A percentile compares a stretch with the other conserved stretches of the same genome.
These are phyloP conservation scores for Cercospora brassicicola DNA, from an alignment of 2,329 filamentous ascomycete genomes.

Conservation along the genomic window DNA sequence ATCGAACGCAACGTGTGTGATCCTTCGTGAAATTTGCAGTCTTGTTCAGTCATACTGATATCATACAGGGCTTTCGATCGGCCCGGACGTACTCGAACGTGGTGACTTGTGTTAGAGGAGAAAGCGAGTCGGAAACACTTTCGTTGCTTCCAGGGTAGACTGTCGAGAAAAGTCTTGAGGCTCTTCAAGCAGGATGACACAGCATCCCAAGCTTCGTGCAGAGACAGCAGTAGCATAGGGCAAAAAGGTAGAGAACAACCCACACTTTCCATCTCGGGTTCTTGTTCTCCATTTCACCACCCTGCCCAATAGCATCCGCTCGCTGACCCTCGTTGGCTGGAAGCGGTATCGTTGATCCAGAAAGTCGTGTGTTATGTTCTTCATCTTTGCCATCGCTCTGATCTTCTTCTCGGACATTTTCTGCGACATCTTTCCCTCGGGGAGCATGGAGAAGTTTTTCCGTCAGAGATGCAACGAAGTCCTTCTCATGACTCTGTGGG, in stretches of 20 bases:
- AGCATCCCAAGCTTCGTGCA: not conserved
- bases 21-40: no score
- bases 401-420: not conserved
- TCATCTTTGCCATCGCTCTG: not conserved
- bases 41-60: no score
- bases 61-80: no score
- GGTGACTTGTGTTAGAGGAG: not conserved
- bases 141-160: no score
- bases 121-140: not conserved
- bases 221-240: not conserved
- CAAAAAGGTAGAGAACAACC: not conserved
- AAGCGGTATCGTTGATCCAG: not conserved
- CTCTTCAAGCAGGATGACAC: not conserved
- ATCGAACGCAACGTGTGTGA: no score
- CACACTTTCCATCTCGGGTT: not conserved
- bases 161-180: no score
- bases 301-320: not conserved
- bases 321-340: not conserved
- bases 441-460: not conserved
- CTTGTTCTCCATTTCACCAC: not conserved
- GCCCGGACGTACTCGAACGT: no score
- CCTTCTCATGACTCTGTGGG: not conserved
- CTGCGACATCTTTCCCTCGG: not conserved
- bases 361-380: not conserved
- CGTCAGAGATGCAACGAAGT: not conserved